phyloP scores from a whole-genome alignment of 176 grass and related monocot genomes.

The Metroxylon sagu region DNA sequence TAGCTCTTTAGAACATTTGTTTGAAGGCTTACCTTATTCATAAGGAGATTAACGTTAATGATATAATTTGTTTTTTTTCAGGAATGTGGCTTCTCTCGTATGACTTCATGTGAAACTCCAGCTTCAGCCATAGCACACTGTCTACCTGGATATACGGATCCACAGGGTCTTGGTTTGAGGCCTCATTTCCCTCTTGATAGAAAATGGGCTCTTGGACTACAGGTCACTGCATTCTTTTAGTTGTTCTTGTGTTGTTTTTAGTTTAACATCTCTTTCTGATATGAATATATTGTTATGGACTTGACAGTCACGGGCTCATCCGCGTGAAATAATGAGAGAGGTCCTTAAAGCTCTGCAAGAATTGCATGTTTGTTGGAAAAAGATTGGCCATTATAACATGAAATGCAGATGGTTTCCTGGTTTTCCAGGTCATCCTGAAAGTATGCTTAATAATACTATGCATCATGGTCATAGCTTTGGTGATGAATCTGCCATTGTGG shows the following conservation, averaged over 20 bases:
- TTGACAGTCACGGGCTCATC: slow-evolving; percentile 77
- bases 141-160: slow-evolving; percentile 32
- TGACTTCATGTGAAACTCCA: neutral
- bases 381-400: slow-evolving; percentile 97
- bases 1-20: no score
- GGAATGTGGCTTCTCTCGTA: slow-evolving; percentile 7
- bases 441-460: slow-evolving; percentile 23
- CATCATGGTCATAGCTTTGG: slow-evolving; percentile 44
- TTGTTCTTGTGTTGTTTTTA: slow-evolving; percentile 16
- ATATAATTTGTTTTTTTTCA: slow-evolving; percentile 10
- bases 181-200: slow-evolving; percentile 52
- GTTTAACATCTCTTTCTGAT: slow-evolving; percentile 7
- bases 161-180: slow-evolving; percentile 34
- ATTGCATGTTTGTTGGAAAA: slow-evolving; percentile 88
- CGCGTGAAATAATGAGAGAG: slow-evolving; percentile 87
- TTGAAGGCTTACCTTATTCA: no score
- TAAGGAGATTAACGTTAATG: neutral
- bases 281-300: slow-evolving; percentile 18
- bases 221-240: slow-evolving; percentile 40
- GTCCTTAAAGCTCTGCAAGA: slow-evolving; percentile 89
- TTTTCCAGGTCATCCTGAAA: slow-evolving; percentile 31
- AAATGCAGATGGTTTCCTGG: slow-evolving; percentile 66
- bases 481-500: slow-evolving; percentile 48
- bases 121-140: slow-evolving; percentile 4
- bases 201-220: slow-evolving; percentile 99